Conservation (phyloP, 2,329 filamentous ascomycete species). For the Paecilomyces dactylethromorphus region DNA sequence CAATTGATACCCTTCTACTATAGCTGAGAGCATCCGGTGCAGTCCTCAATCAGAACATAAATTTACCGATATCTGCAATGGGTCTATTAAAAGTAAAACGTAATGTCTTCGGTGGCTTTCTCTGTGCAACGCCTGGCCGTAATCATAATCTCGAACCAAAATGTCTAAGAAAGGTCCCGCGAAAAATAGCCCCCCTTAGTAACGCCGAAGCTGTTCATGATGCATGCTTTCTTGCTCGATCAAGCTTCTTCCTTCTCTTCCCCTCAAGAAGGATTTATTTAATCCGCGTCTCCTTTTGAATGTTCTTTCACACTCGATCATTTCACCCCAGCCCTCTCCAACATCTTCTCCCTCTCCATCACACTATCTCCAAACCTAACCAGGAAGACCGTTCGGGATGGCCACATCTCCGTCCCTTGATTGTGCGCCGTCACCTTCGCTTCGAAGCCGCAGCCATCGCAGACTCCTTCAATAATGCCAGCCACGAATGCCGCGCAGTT, state of each 20-base stretch:
- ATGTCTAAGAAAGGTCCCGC: background rate
- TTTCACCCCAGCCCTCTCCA: conserved; percentile 56
- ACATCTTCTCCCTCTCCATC: conserved; percentile 78
- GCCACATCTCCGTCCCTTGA: conserved; percentile 75
- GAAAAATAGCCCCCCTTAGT: background rate
- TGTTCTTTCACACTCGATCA: conserved; percentile 13
- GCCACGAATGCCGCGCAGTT: conserved; percentile 96
- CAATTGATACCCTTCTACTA: background rate
- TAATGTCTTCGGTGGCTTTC: background rate
- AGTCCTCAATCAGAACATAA: background rate
- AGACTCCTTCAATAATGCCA: conserved; percentile 90
- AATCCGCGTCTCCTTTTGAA: background rate
- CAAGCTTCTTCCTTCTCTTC: background rate
- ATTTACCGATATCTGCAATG: background rate
- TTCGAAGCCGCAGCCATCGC: conserved; percentile 85
- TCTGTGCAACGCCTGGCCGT: background rate
- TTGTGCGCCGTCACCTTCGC: conserved; percentile 87
- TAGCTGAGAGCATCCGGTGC: background rate
- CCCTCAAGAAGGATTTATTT: background rate
- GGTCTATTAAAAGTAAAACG: background rate
- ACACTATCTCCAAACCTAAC: conserved; percentile 90
- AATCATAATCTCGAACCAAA: background rate
- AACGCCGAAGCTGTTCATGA: background rate
- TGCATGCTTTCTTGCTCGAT: background rate
- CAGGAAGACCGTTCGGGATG: conserved; percentile 89